Base-by-base conservation (phyloP, 805 yeast genomes). In the Candida dendrica region DNA sequence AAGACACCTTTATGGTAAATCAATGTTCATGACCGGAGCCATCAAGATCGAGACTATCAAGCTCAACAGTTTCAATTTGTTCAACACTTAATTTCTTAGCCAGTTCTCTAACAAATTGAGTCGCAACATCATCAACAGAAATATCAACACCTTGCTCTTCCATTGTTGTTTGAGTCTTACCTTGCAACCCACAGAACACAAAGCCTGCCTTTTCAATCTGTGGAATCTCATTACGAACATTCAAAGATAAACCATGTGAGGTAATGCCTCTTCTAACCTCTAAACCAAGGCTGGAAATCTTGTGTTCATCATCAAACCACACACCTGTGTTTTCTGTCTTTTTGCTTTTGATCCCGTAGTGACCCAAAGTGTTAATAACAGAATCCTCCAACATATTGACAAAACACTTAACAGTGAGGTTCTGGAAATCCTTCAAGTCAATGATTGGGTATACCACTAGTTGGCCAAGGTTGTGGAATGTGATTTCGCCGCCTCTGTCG, bases 391-490 rank as follows among this genome's bases (percentile, higher is more conserved):
- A 64, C n/a, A 72, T 69, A 3, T 79, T 62, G 26, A 87, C 85
- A 52, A 75, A 80, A 58, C 88, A 82, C 48, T 78, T 71, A 1
- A 84, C 77, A 0, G 81, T 69, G 37, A 84, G 63, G 39, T 72
- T 63, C 29, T 64, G 52, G 51, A 84, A 84, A 27, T 74, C 71
- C 47, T 73, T 71, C 41, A 93, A 65, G 59, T 93, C 90, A 26
- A 85, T 41, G 1, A 93, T 72, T 10, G 93, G 81, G 56, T 91
- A 93, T 5, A 87, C 78, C 2, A 90, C 96, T 32, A 88, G 58
- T 61, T 93, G 99, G 0, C 98, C 98, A 1, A 93, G 84, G 0
- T 98, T 98, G 64, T 93, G 99, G 69, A 86, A 93, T 0, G 98
- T 93, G 1, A 93, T 78, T 58, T 93, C 95, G 0, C 99, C 99